Percentiles rank a stretch among this genome's conserved stretches.
Evolutionary conservation across 345 rosid species (phyloP).

Genomic region (Aethionema arabicum): DNA sequence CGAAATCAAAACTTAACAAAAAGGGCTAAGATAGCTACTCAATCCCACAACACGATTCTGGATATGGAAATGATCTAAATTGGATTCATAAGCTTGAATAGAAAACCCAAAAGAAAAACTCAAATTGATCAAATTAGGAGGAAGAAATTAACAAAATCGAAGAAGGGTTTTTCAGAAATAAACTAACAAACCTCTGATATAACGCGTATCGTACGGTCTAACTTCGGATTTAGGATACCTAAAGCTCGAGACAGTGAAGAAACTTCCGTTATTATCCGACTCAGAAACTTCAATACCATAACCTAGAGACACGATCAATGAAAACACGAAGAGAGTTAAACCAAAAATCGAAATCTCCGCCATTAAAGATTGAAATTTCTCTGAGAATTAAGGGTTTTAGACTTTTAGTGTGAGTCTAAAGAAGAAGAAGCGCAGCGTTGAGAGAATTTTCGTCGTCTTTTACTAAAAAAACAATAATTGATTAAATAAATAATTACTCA

Average conservation of each 20-base stretch:
- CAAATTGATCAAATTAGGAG: neutral
- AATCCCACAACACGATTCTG: neutral
- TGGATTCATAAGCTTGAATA: too few relatives aligned
- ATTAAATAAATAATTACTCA: neutral
- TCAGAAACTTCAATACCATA: slow-evolving; percentile 22
- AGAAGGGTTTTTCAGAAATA: neutral
- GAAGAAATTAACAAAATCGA: neutral
- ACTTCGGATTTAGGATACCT: slow-evolving; percentile 62
- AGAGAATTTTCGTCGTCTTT: slow-evolving; percentile 27
- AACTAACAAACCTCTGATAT: slow-evolving; percentile 59
- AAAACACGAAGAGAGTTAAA: slow-evolving; percentile 15
- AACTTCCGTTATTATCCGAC: slow-evolving; percentile 26
- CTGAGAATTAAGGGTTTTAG: slow-evolving; percentile 27
- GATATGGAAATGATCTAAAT: neutral
- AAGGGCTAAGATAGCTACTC: too few relatives aligned
- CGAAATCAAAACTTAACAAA: neutral
- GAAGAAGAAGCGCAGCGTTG: neutral
- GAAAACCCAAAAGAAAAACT: neutral
- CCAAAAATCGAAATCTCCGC: slow-evolving; percentile 21
- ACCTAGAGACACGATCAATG: slow-evolving; percentile 17
- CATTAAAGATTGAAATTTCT: slow-evolving; percentile 7
- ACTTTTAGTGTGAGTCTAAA: slow-evolving; percentile 22
- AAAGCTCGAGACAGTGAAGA: slow-evolving; percentile 61
- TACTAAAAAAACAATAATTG: neutral
- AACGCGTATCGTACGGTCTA: slow-evolving; percentile 61